Evolutionary conservation across 108 stramenopile genomes (phyloP).

Genomic region (Nitzschia putrida): DNA sequence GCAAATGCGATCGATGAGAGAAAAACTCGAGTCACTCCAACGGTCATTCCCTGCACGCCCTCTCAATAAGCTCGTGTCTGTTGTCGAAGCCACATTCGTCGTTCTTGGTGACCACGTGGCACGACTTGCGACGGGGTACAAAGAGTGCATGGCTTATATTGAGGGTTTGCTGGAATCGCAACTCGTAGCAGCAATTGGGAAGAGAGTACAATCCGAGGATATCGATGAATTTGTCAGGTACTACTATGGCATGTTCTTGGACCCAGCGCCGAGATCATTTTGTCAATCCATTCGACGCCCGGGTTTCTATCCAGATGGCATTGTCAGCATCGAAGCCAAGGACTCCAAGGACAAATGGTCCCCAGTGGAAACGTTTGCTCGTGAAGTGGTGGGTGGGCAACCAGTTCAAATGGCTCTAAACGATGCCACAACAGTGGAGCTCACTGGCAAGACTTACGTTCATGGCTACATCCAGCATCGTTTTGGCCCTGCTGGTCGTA

Average conservation of each 20-base stretch:
- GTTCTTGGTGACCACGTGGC: conserved; percentile 31
- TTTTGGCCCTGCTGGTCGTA: conserved; percentile 25
- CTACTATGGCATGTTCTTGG: conserved; percentile 60
- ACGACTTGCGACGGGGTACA: conserved; percentile 14
- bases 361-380: conserved; percentile 53
- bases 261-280: conserved; percentile 58
- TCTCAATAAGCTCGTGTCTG: conserved; percentile 26
- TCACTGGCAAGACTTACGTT: conserved; percentile 64
- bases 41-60: conserved; percentile 16
- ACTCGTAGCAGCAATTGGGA: conserved; percentile 74
- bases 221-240: conserved; percentile 65
- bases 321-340: conserved; percentile 44
- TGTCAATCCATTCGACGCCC: conserved; percentile 69
- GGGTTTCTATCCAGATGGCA: conserved; percentile 63
- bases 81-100: conserved; percentile 41
- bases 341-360: conserved; percentile 20
- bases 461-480: conserved; percentile 73
- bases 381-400: conserved; percentile 7
- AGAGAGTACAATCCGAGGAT: conserved; percentile 52
- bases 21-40: conserved; percentile 18
- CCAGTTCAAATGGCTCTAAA: conserved; percentile 49
- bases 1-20: conserved; percentile 44
- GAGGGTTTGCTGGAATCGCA: conserved; percentile 67
- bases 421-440: conserved; percentile 48
- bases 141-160: conserved; percentile 41